Percentiles rank a stretch among this genome's conserved stretches.
Evolutionary conservation across 306 rosid genomes (phyloP).

Genomic region (Cicer yamashitae): DNA sequence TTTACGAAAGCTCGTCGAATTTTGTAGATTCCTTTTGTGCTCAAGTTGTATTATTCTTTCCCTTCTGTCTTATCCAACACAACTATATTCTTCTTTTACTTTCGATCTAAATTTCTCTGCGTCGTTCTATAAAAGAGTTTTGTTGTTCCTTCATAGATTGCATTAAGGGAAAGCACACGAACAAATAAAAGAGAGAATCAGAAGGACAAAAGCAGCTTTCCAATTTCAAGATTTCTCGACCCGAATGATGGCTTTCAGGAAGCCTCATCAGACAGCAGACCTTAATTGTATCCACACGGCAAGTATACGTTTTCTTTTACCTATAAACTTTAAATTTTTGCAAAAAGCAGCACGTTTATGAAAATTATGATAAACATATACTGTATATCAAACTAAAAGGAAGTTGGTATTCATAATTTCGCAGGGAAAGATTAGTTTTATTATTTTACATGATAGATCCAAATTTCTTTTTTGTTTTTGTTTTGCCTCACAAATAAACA

Average conservation of each 20-base stretch:
- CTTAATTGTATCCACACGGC: rapidly evolving
- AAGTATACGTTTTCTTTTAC: constrained; percentile 20
- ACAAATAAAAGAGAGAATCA: not conserved
- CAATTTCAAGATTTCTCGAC: constrained; percentile 23
- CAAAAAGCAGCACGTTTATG: not conserved
- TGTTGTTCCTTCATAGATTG: not conserved
- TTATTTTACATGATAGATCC: too few relatives aligned
- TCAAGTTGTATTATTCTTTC: constrained; percentile 35
- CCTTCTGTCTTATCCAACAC: not conserved
- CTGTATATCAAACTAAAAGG: not conserved
- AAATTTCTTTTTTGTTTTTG: too few relatives aligned
- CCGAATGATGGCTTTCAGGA: constrained; percentile 42
- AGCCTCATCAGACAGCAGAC: constrained; percentile 43
- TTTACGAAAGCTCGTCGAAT: constrained; percentile 14
- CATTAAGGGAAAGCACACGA: not conserved
- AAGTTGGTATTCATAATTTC: too few relatives aligned
- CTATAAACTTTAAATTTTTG: not conserved
- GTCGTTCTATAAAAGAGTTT: not conserved
- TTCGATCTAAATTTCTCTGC: not conserved
- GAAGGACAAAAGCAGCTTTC: not conserved
- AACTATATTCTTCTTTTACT: constrained; percentile 20
- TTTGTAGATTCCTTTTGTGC: constrained; percentile 11
- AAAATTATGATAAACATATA: not conserved
- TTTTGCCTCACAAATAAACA: too few relatives aligned
- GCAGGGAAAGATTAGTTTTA: too few relatives aligned